These are phyloP conservation scores for Penicillium sp. DNA, from an alignment of 2,329 filamentous ascomycete genomes.

Conservation along the genomic window DNA sequence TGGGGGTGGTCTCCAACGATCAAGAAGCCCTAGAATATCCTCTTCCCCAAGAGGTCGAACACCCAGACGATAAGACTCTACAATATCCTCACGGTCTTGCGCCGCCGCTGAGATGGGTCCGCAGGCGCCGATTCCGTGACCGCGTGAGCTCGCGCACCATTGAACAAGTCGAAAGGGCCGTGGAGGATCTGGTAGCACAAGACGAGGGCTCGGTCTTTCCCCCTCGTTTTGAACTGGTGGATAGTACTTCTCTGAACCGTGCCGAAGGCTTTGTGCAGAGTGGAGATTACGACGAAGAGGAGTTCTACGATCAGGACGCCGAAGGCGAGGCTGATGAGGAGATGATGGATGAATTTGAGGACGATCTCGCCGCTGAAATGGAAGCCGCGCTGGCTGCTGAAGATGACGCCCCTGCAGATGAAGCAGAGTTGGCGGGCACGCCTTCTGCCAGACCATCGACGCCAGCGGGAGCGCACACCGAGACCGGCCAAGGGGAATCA, in stretches of 20 bases:
- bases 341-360: constrained; percentile 38
- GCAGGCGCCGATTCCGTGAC: constrained; percentile 76
- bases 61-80: constrained; percentile 51
- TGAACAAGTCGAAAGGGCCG: constrained; percentile 74
- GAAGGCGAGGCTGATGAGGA: constrained; percentile 46
- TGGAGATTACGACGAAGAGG: constrained; percentile 47
- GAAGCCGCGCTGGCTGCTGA: constrained; percentile 40
- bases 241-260: constrained; percentile 46
- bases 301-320: constrained; percentile 46
- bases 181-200: constrained; percentile 64
- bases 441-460: constrained; percentile 31
- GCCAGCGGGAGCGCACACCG: constrained; percentile 17
- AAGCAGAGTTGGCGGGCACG: constrained; percentile 29
- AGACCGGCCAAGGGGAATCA: constrained; percentile 25
- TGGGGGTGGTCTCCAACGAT: constrained; percentile 61
- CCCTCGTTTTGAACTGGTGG: constrained; percentile 60
- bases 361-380: constrained; percentile 41
- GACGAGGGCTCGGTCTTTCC: constrained; percentile 56
- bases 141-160: constrained; percentile 77
- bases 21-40: constrained; percentile 59
- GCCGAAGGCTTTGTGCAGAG: constrained; percentile 41
- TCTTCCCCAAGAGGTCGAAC: constrained; percentile 66
- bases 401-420: constrained; percentile 28
- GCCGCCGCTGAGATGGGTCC: constrained; percentile 78
- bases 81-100: constrained; percentile 82